Evolutionary conservation across 2,329 filamentous ascomycete species (phyloP).

Genomic region (Diplodia scrobiculata): DNA sequence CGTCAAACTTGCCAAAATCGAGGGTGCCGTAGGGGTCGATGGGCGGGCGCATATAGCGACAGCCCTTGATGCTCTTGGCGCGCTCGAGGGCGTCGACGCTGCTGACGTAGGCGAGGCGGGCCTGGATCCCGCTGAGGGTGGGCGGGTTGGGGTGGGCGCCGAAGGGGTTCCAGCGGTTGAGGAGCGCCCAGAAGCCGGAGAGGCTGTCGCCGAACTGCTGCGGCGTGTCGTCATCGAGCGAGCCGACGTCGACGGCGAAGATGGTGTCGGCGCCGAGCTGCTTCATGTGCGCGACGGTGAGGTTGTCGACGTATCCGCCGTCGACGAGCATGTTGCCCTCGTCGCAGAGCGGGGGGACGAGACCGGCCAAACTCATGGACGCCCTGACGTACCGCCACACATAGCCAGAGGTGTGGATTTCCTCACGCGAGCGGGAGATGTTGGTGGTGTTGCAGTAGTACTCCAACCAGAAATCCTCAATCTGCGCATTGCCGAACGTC

Average conservation of each 20-base stretch:
- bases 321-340: constrained; percentile 96
- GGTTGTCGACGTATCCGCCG: constrained; percentile 94
- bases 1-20: constrained; percentile 96
- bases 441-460: constrained; percentile 99
- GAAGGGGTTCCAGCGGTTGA: constrained; percentile 97
- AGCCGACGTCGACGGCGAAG: constrained; percentile 92
- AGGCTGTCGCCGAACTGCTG: constrained; percentile 92
- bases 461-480: constrained; percentile 98
- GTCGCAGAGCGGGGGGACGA: constrained; percentile 91
- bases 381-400: constrained; percentile 96
- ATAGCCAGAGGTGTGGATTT: constrained; percentile 95
- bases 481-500: constrained; percentile 92
- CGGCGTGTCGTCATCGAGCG: constrained; percentile 86
- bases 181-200: constrained; percentile 89
- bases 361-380: constrained; percentile 91
- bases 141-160: constrained; percentile 86
- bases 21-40: constrained; percentile 91
- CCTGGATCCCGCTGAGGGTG: constrained; percentile 93
- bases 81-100: constrained; percentile 92
- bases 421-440: constrained; percentile 87
- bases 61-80: constrained; percentile 87
- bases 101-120: constrained; percentile 88
- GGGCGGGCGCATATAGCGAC: constrained; percentile 93
- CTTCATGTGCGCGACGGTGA: constrained; percentile 97
- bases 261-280: constrained; percentile 88